A percentile compares a stretch with the other conserved stretches of the same genome.
Evolutionary conservation across 768 basidiomycete species (phyloP).

Genomic region (Pleurotus sapidus): DNA sequence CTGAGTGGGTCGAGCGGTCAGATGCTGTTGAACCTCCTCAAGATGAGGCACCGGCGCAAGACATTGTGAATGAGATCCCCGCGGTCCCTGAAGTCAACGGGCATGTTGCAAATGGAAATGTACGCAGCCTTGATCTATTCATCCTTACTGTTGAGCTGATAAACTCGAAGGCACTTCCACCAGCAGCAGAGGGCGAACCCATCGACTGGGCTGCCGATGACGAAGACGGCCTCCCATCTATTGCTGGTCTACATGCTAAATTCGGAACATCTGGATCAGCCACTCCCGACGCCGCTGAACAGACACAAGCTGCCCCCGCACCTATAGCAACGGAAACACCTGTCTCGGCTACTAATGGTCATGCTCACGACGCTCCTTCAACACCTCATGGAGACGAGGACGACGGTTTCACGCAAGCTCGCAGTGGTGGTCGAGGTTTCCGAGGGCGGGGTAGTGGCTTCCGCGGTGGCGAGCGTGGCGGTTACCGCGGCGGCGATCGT

Average conservation of each 20-base stretch:
- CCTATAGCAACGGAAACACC: conserved; percentile 19
- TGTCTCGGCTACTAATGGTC: conserved; percentile 26
- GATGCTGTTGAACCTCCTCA: conserved; percentile 25
- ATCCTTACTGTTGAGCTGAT: too few species aligned
- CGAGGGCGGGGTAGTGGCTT: conserved; percentile 23
- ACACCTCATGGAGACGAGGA: conserved; percentile 38
- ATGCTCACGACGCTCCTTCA: conserved; percentile 17
- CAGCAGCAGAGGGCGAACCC: conserved; percentile 27
- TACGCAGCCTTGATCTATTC: conserved; percentile 3
- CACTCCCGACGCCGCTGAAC: conserved; percentile 48
- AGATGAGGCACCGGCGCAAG: conserved; percentile 10
- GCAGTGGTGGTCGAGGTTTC: conserved; percentile 45
- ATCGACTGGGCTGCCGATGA: conserved; percentile 86
- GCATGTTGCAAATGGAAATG: conserved; percentile 13
- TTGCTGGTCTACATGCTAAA: conserved; percentile 71
- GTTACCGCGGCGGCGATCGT: conserved; percentile 31
- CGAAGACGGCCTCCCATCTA: conserved; percentile 75
- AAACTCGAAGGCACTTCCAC: not conserved
- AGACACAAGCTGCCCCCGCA: conserved; percentile 24
- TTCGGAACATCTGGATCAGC: conserved; percentile 73
- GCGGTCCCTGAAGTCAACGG: conserved; percentile 10
- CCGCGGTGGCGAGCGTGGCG: conserved; percentile 26
- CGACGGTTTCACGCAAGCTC: conserved; percentile 58
- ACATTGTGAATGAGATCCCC: conserved; percentile 5
- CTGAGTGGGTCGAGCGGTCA: conserved; percentile 55